Percentiles rank a stretch among this genome's conserved stretches.
phyloP scores from a whole-genome alignment of 2,329 filamentous ascomycete genomes.

The Colletotrichum sp. region DNA sequence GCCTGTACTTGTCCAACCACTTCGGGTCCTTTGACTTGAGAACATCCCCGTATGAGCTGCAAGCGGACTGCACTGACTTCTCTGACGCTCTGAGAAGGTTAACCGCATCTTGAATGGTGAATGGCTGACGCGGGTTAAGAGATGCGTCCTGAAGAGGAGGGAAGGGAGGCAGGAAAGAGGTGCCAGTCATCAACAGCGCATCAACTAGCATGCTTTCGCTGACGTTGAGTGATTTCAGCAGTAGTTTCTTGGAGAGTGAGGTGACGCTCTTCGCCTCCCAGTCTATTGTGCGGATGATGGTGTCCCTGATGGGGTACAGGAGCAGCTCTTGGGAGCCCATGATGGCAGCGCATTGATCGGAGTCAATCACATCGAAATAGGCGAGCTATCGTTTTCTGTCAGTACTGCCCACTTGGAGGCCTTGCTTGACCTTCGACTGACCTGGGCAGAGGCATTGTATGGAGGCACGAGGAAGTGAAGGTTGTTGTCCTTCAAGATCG shows the following conservation, averaged over 20 bases:
- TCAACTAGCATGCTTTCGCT: constrained; percentile 80
- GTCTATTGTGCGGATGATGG: constrained; percentile 71
- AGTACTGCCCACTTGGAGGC: constrained; percentile 26
- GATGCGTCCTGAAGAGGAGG: constrained; percentile 72
- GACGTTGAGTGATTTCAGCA: constrained; percentile 72
- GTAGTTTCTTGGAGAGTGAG: constrained; percentile 68
- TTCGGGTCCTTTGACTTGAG: constrained; percentile 72
- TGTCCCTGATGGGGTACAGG: constrained; percentile 81
- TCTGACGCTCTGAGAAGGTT: constrained; percentile 77
- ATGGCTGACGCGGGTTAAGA: constrained; percentile 59
- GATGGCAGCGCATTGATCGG: constrained; percentile 74
- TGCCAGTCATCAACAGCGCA: constrained; percentile 82
- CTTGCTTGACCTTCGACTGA: constrained; percentile 41
- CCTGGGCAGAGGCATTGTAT: constrained; percentile 87
- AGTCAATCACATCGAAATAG: constrained; percentile 73
- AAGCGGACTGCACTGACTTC: constrained; percentile 74
- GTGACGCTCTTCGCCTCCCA: constrained; percentile 71
- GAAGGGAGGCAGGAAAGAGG: constrained; percentile 78
- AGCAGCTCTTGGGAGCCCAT: constrained; percentile 87
- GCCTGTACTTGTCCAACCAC: constrained; percentile 87
- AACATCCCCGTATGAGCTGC: constrained; percentile 81
- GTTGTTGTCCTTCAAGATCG: constrained; percentile 70
- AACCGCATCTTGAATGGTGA: constrained; percentile 76
- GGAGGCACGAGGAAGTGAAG: constrained; percentile 84
- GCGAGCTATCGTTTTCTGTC: constrained; percentile 64